Evolutionary conservation across 495 filamentous ascomycete species (phyloP), one percentile per base, ranked within the genome.

Genomic region (Lichina pygmaea): DNA sequence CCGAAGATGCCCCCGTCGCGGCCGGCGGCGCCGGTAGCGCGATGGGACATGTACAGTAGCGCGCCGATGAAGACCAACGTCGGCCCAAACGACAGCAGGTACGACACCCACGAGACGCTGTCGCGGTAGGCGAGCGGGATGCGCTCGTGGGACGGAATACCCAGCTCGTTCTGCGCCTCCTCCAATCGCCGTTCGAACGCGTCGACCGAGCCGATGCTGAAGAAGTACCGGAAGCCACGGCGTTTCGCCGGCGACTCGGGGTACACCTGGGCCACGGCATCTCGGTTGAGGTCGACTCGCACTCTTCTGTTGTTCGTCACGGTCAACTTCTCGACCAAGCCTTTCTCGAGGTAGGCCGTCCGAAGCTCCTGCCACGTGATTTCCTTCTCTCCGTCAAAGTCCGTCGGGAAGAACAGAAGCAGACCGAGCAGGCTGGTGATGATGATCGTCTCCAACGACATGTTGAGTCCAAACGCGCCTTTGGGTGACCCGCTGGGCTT

Each of bases 361-460:
- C 77, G 66, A 58, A 95, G 81, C 58, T 95, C 91, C 64, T 97
- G 86, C 81, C 84, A 97, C 39, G 89, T 94, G 48, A 97, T 93
- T 53, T 94, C 86, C 42, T 70, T 69, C 40, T 67, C 62, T 46
- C 64, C 64, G 46, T 92, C 82, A 10, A 51, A 45, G 67, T 67
- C 10, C 67, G 65, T 52, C 73, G 76, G 46, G 71, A 51, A 42
- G 76, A 61, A 53, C 77, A 86, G 36, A 24, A 16, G 8, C 5
- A 41, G 6, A 24, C 12, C 60, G 7, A 78, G 54, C 45, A 85
- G 61, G 7, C 67, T 57, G 40, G 65, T 63, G 9, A 72, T 54
- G 13, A 78, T 49, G 49, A 74, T 62, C 12, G 69, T 68, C 39
- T 57, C 58, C 61, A 57, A 79, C 74, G 46, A 77, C 52, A 75